Evolutionary conservation across 495 filamentous ascomycete species (phyloP).

Genomic region (Penicillium tannophilum): DNA sequence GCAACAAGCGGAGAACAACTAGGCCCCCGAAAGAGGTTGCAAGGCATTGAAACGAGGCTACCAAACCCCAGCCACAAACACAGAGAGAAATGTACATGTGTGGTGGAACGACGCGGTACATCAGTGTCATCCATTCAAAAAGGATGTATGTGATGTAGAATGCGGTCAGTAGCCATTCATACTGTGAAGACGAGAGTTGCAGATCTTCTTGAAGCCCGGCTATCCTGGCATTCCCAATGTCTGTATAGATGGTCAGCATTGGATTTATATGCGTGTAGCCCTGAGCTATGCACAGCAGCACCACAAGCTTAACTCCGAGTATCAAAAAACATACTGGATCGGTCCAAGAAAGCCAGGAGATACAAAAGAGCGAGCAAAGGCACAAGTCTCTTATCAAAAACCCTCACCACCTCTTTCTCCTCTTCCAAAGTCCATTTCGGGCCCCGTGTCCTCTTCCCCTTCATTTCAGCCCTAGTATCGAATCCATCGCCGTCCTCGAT

Average conservation of each 20-base stretch:
- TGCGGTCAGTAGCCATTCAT: constrained; percentile 67
- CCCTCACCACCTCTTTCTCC: constrained; percentile 68
- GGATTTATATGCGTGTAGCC: background rate
- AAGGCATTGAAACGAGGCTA: constrained; percentile 72
- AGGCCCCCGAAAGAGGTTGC: constrained; percentile 54
- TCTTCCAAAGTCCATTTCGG: constrained; percentile 69
- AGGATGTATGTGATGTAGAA: constrained; percentile 75
- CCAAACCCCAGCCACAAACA: constrained; percentile 55
- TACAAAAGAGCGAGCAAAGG: constrained; percentile 81
- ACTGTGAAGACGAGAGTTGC: constrained; percentile 54
- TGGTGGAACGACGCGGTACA: constrained; percentile 58
- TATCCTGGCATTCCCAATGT: constrained; percentile 79
- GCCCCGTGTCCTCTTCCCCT: constrained; percentile 20
- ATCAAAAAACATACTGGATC: constrained; percentile 61
- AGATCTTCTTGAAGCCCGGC: constrained; percentile 72
- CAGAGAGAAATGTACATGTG: constrained; percentile 60
- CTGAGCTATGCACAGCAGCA: background rate
- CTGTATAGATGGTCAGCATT: constrained; percentile 37
- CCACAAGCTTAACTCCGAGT: background rate
- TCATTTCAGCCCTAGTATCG: constrained; percentile 35
- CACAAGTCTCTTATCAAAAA: constrained; percentile 75
- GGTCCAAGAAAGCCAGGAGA: constrained; percentile 77
- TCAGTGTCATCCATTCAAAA: constrained; percentile 71
- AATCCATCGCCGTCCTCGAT: constrained; percentile 31
- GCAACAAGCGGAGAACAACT: constrained; percentile 48